Percentiles rank a stretch among this genome's conserved stretches.
phyloP scores from a whole-genome alignment of 2,329 filamentous ascomycete genomes.

The Fragosphaeria purpurea region DNA sequence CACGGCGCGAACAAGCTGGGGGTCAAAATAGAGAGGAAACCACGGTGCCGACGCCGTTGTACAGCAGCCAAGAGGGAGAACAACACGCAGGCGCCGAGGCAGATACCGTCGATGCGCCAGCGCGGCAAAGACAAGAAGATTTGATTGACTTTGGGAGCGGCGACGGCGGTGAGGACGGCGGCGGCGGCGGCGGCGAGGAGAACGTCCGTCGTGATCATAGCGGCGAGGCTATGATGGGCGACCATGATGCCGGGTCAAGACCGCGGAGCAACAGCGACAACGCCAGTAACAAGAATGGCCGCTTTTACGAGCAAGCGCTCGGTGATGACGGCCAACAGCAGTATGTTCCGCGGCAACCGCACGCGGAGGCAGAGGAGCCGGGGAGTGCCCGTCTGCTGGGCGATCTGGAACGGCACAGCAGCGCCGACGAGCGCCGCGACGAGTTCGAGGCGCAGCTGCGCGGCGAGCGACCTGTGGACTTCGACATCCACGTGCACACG shows the following conservation, averaged over 20 bases:
- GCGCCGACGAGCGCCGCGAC: slow-evolving; percentile 1
- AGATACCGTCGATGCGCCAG: slow-evolving; percentile 44
- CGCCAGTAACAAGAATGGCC: neutral
- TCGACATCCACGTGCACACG: slow-evolving; percentile 81
- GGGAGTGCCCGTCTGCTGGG: slow-evolving; percentile 5
- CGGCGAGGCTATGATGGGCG: slow-evolving; percentile 16
- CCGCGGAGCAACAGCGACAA: slow-evolving; percentile 18
- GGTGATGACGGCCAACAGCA: neutral
- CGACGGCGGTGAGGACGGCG: slow-evolving; percentile 4
- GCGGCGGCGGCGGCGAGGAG: slow-evolving; percentile 25
- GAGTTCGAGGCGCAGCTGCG: slow-evolving; percentile 10
- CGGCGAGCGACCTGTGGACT: slow-evolving; percentile 42
- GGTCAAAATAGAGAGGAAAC: slow-evolving; percentile 14
- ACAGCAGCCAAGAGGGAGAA: slow-evolving; percentile 41
- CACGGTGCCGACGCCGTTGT: slow-evolving; percentile 20
- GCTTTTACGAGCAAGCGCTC: neutral
- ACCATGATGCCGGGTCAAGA: slow-evolving; percentile 13
- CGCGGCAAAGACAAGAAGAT: slow-evolving; percentile 37
- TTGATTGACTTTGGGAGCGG: slow-evolving; percentile 50
- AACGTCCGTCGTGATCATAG: neutral
- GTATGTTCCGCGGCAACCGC: slow-evolving; percentile 18
- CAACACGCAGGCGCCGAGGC: slow-evolving; percentile 69
- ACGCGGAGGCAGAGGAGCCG: slow-evolving; percentile 15
- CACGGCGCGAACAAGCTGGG: slow-evolving; percentile 16
- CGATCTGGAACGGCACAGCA: slow-evolving; percentile 4